Base-by-base conservation (phyloP, 768 basidiomycete genomes). In the Boletus rubescentipes region DNA sequence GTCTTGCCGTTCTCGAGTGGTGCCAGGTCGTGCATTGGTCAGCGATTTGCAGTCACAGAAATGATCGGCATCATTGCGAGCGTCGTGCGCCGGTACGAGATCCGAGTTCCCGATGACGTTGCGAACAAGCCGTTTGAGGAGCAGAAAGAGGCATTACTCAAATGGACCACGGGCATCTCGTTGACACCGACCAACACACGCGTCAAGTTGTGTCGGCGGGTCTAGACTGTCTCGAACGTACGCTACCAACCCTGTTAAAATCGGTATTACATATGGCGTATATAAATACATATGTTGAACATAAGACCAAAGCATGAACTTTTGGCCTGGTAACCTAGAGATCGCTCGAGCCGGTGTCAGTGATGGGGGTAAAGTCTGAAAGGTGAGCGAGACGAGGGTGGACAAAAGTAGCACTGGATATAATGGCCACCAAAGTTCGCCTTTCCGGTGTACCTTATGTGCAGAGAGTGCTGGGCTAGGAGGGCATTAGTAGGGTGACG, bases 1-100 rank as follows among this genome's bases (percentile, higher is more conserved):
- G 77, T 76, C 61, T 31, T 77, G 26, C 73, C 77, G 0, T 82
- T 83, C 61, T 75, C 76, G 6, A 65, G 62, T 0, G 79, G 81
- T 14, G 66, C 73, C 1, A 70, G 80, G 15, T 73, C 70, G 21
- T 81, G 79, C 57, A 75, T 82, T 21, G 81, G 80, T 0, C 76
- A 79, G 51, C 75, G 77, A 4, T 80, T 81, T 45, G 75, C 79
- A 1, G 55, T 75, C 5, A 66, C 75, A 4, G 77, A 80, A 60
- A 72, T 67, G 42, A 57, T 73, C 2, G 74, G 75, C 37, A 65
- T 79, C 50, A 65, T 82, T 32, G 75, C 81, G 11, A 72, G 69
- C 39, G 58, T 81, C 41, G 71, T 77, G 4, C 72, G 74, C 20
- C 68, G 58, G 37, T 81, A 78, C 61, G 64, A 72, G 52, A 65